phyloP scores from a whole-genome alignment of 1,284 basidiomycete genomes.

The Microbotryomycetes sp. region DNA sequence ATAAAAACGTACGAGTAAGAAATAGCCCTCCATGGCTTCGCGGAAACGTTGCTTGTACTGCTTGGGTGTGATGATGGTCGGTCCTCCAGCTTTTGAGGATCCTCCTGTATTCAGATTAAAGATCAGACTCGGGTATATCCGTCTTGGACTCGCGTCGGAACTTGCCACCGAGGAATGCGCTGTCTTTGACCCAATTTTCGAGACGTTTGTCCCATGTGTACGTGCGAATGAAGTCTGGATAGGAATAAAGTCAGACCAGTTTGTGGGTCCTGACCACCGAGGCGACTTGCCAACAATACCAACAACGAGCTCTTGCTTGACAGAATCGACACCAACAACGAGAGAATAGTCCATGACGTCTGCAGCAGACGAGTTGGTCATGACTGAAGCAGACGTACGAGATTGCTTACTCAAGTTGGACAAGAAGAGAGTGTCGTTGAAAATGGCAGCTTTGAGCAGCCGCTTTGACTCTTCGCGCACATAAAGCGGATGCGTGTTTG shows the following conservation, averaged over 20 bases:
- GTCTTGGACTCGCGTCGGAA: conserved; percentile 22
- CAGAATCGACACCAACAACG: conserved; percentile 83
- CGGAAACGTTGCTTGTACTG: conserved; percentile 82
- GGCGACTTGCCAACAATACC: conserved; percentile 80
- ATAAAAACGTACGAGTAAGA: conserved; percentile 10
- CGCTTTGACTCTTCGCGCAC: conserved; percentile 92
- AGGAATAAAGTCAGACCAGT: conserved; percentile 2
- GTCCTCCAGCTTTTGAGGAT: conserved; percentile 57
- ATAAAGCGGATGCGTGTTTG: conserved; percentile 66
- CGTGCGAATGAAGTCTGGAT: conserved; percentile 77
- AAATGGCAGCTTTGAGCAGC: conserved; percentile 79
- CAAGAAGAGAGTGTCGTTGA: conserved; percentile 78
- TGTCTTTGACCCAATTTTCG: conserved; percentile 96
- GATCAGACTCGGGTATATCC: neutral
- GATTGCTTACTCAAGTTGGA: conserved; percentile 60
- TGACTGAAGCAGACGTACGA: neutral
- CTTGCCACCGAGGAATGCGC: conserved; percentile 68
- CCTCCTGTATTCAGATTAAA: conserved; percentile 3
- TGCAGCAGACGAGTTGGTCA: neutral
- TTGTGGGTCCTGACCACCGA: conserved; percentile 3
- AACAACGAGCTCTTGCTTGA: conserved; percentile 55
- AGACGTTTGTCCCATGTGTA: conserved; percentile 98
- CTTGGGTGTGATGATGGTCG: conserved; percentile 74
- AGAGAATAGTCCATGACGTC: conserved; percentile 99
- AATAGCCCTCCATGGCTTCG: conserved; percentile 58